A percentile compares a stretch with the other conserved stretches of the same genome.
phyloP scores from a whole-genome alignment of 2,329 filamentous ascomycete genomes.

The Alternaria sp. region DNA sequence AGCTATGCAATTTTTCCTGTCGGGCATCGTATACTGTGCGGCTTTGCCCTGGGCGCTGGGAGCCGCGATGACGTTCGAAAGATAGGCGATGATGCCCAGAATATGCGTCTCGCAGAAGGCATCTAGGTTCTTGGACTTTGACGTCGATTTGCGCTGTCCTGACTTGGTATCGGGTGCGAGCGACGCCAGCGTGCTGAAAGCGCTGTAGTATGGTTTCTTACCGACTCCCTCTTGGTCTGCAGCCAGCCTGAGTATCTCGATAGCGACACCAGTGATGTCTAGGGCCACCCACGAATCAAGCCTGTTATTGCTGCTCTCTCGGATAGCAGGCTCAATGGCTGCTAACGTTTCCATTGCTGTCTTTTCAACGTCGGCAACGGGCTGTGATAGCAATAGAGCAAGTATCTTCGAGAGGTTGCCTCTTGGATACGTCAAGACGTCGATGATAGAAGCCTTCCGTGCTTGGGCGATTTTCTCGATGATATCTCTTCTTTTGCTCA shows the following conservation, averaged over 20 bases:
- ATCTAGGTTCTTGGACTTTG: slow-evolving; percentile 66
- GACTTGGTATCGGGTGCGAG: slow-evolving; percentile 56
- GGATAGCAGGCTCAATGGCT: slow-evolving; percentile 73
- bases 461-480: slow-evolving; percentile 82
- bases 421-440: slow-evolving; percentile 64
- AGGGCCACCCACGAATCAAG: slow-evolving; percentile 73
- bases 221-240: slow-evolving; percentile 68
- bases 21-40: slow-evolving; percentile 63
- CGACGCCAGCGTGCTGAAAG: slow-evolving; percentile 54
- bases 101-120: slow-evolving; percentile 83
- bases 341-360: slow-evolving; percentile 73
- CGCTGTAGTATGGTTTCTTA: slow-evolving; percentile 59
- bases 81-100: slow-evolving; percentile 82
- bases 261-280: slow-evolving; percentile 76
- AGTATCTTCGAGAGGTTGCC: slow-evolving; percentile 66
- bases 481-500: slow-evolving; percentile 77
- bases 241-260: slow-evolving; percentile 81
- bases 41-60: slow-evolving; percentile 48
- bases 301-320: slow-evolving; percentile 60
- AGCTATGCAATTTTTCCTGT: slow-evolving; percentile 78
- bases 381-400: slow-evolving; percentile 64
- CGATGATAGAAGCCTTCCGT: slow-evolving; percentile 62
- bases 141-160: slow-evolving; percentile 51
- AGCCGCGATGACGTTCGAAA: slow-evolving; percentile 81
- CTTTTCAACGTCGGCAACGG: slow-evolving; percentile 69